Conservation (phyloP, 2,329 filamentous ascomycete species). For the Alternaria ventricosa region DNA sequence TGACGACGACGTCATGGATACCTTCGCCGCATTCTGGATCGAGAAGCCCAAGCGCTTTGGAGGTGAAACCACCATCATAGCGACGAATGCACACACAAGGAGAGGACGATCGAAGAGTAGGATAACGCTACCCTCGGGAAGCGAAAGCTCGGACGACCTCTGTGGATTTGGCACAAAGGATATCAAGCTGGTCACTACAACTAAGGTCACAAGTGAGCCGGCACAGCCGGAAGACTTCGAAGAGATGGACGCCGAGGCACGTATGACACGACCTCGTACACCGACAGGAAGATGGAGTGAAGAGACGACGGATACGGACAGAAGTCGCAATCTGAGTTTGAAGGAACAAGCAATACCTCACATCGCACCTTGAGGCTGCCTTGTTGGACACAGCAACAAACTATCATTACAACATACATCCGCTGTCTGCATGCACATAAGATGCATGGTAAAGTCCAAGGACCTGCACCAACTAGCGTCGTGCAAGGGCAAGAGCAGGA, state of each 20-base stretch:
- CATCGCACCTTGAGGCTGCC: slow-evolving; percentile 7
- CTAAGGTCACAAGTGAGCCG: slow-evolving; percentile 41
- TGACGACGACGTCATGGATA: slow-evolving; percentile 44
- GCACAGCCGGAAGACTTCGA: slow-evolving; percentile 42
- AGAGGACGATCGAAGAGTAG: slow-evolving; percentile 19
- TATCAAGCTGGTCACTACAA: slow-evolving; percentile 47
- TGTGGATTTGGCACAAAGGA: slow-evolving; percentile 30
- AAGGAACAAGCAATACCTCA: slow-evolving; percentile 10
- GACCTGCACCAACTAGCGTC: neutral
- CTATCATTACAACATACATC: neutral
- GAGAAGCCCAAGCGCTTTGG: slow-evolving; percentile 49
- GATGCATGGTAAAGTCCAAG: neutral
- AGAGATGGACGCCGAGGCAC: slow-evolving; percentile 37
- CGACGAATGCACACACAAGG: slow-evolving; percentile 12
- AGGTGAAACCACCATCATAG: slow-evolving; percentile 55
- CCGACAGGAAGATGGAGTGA: slow-evolving; percentile 44
- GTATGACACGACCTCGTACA: slow-evolving; percentile 32
- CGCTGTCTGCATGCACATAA: neutral
- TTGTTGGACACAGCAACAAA: neutral
- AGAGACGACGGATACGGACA: slow-evolving; percentile 23
- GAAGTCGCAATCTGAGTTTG: slow-evolving; percentile 21
- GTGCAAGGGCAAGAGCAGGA: no score
- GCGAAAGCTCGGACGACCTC: slow-evolving; percentile 37
- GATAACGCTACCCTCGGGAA: slow-evolving; percentile 24
- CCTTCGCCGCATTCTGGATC: slow-evolving; percentile 45